Base-by-base conservation (phyloP, 2,329 filamentous ascomycete genomes). In the Monilinia vaccinii-corymbosi region DNA sequence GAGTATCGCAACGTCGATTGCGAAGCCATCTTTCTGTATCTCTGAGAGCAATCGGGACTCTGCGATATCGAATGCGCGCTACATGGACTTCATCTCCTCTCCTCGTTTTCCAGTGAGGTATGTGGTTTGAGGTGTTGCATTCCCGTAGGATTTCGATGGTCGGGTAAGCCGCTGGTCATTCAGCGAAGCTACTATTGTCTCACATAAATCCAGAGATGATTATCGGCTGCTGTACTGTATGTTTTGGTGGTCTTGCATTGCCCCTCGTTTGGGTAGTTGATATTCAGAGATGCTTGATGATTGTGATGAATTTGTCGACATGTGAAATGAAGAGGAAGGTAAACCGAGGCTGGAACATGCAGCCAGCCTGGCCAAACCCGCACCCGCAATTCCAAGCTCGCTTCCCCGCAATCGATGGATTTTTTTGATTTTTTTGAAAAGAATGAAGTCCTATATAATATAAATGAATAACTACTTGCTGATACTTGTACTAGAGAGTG, bases 1-100 rank as follows among this genome's bases (percentile, higher is more conserved):
- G 88, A 82, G 67, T 83, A 81, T 66, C 85, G 84, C 67, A 97
- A 80, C 6, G 88, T 96, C 60, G 93, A 97, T 77, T 96, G 92
- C 65, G 81, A 87, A 64, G 91, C 89, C 93, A 97, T 97, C 44
- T 38, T 53, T n/a, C 31, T 23, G 11, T 38, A 46, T 46, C 13
- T 46, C 23, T 10, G 28, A 40, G 25, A 25, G 34, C 10, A 6
- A 23, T 13, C 21, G 6, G 8, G 31, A 21, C 23, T 55, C 40
- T 55, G 57, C 48, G 40, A 52, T 45, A 45, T 53, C 16, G 11
- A 55, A 23, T 55, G n/a, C n/a, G 28, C 10, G 42, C 49, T 59
- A 59, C 40, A 23, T 55, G 23, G 34, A 36, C 57, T 46, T 55
- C 56, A 59, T 55, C 25, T 55, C 56, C 44, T 55, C 25, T 55